A percentile compares a stretch with the other conserved stretches of the same genome.
phyloP scores from a whole-genome alignment of 1,139 yeast genomes.

The Suhomyces kunorum region DNA sequence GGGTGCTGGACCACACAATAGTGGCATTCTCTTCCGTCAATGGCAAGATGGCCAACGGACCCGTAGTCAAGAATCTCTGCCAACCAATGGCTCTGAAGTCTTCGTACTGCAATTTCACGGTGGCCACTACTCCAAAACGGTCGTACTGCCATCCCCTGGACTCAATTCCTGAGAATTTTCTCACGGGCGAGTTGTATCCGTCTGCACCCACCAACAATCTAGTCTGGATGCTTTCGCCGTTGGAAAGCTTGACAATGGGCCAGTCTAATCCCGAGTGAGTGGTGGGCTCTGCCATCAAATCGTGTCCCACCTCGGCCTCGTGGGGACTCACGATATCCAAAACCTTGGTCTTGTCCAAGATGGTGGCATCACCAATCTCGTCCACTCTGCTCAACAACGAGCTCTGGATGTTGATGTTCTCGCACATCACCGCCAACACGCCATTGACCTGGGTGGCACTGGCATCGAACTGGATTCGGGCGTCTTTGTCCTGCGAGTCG shows the following conservation, averaged over 20 bases:
- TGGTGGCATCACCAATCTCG: conserved; percentile 49
- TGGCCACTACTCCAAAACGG: conserved; percentile 89
- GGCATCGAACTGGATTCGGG: conserved; percentile 69
- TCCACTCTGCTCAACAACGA: conserved; percentile 60
- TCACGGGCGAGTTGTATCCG: conserved; percentile 92
- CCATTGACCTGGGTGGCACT: conserved; percentile 23
- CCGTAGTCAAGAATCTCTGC: conserved; percentile 90
- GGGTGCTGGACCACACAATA: conserved; percentile 89
- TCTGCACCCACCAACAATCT: conserved; percentile 90
- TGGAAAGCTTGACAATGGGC: conserved; percentile 74
- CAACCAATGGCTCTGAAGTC: conserved; percentile 77
- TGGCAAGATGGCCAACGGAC: conserved; percentile 91
- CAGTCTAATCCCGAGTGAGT: conserved; percentile 49
- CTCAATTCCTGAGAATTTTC: conserved; percentile 76
- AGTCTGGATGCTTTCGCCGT: conserved; percentile 65
- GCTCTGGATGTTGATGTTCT: conserved; percentile 80
- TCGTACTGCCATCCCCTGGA: conserved; percentile 92
- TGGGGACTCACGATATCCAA: conserved; percentile 41
- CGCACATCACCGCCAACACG: conserved; percentile 79
- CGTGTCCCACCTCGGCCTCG: conserved; percentile 2
- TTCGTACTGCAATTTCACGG: conserved; percentile 71
- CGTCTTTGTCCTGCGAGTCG: conserved; percentile 71
- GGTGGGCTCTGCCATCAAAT: conserved; percentile 14
- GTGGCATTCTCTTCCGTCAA: conserved; percentile 84
- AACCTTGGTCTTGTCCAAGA: conserved; percentile 69